Evolutionary conservation across 2,329 filamentous ascomycete genomes (phyloP).

Genomic region (Pseudogymnoascus sp.): DNA sequence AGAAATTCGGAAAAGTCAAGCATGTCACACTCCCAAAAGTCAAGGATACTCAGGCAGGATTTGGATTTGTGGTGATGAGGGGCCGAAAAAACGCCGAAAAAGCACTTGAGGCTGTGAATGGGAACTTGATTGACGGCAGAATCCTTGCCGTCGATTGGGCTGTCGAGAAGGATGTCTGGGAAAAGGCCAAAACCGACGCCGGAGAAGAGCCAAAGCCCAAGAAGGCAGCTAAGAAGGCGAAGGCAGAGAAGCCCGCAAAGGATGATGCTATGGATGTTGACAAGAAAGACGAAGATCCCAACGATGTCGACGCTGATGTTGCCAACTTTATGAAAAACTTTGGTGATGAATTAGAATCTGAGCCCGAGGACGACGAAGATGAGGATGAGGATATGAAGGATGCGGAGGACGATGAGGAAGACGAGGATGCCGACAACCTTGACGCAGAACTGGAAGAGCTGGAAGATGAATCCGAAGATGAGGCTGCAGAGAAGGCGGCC

Average conservation of each 20-base stretch:
- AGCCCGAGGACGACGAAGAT: slow-evolving; percentile 27
- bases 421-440: slow-evolving; percentile 38
- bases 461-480: slow-evolving; percentile 30
- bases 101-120: slow-evolving; percentile 77
- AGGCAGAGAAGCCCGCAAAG: slow-evolving; percentile 25
- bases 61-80: slow-evolving; percentile 85
- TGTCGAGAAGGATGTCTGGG: slow-evolving; percentile 83
- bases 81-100: slow-evolving; percentile 86
- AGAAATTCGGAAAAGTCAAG: slow-evolving; percentile 86
- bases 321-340: slow-evolving; percentile 28
- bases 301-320: slow-evolving; percentile 26
- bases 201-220: slow-evolving; percentile 23
- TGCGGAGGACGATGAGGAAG: slow-evolving; percentile 50
- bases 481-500: slow-evolving; percentile 32
- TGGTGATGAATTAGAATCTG: slow-evolving; percentile 29
- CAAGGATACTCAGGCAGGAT: slow-evolving; percentile 64
- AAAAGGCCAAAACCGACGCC: slow-evolving; percentile 46
- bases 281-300: slow-evolving; percentile 29
- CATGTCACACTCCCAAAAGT: slow-evolving; percentile 75
- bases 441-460: slow-evolving; percentile 31
- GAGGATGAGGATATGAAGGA: slow-evolving; percentile 37
- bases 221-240: slow-evolving; percentile 22
- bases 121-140: slow-evolving; percentile 80
- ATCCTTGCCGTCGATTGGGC: slow-evolving; percentile 94
- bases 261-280: slow-evolving; percentile 22